Evolutionary conservation across 2,329 filamentous ascomycete species (phyloP).

Genomic region (Cladosporium sphaerospermum): DNA sequence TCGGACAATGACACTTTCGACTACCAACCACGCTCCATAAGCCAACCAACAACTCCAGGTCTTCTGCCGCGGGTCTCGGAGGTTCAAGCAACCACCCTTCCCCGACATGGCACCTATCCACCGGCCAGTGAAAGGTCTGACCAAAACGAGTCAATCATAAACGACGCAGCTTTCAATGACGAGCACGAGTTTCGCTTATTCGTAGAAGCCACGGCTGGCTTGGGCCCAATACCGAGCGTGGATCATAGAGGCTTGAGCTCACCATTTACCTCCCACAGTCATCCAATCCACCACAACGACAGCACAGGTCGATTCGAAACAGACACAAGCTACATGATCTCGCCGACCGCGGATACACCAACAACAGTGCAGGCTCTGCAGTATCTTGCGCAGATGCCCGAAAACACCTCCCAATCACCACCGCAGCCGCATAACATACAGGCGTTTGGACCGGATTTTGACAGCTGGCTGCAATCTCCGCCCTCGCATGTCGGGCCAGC

Average conservation of each 20-base stretch:
- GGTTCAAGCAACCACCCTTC: conserved; percentile 14
- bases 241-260: not conserved
- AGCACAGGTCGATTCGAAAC: too few relatives aligned
- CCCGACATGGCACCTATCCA: not conserved
- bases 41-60: conserved; percentile 22
- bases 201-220: conserved; percentile 28
- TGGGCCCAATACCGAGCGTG: conserved; percentile 18
- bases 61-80: conserved; percentile 8
- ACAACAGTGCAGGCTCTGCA: conserved; percentile 22
- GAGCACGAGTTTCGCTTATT: conserved; percentile 28
- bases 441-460: conserved; percentile 12
- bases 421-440: not conserved
- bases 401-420: not conserved
- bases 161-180: conserved; percentile 24
- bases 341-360: conserved; percentile 21
- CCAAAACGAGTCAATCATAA: conserved; percentile 11
- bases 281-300: not conserved
- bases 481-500: conserved; percentile 5
- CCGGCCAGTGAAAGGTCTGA: not conserved
- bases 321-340: conserved; percentile 12
- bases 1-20: conserved; percentile 10
- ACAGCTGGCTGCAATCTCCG: conserved; percentile 19
- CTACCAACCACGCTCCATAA: conserved; percentile 18
- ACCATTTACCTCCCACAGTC: not conserved
- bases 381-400: conserved; percentile 23